Conservation (phyloP, 1,284 basidiomycete species). For the Trichosporon sp. region DNA sequence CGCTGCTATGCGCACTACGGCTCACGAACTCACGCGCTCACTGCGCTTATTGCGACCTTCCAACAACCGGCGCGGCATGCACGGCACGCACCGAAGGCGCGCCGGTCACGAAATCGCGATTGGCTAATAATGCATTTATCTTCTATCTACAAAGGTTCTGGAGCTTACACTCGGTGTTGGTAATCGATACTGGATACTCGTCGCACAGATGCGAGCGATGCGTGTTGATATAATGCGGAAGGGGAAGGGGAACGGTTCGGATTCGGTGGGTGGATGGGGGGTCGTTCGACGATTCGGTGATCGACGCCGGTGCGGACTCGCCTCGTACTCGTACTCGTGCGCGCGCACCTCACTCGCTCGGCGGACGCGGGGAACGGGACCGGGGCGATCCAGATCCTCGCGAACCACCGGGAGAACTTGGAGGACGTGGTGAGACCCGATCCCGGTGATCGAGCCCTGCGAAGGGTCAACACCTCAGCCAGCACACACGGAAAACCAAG, state of each 20-base stretch:
- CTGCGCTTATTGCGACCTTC: not conserved
- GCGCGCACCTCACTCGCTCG: not conserved
- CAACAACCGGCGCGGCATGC: not conserved
- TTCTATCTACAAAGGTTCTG: constrained; percentile 1
- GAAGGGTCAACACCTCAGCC: not conserved
- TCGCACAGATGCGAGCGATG: not conserved
- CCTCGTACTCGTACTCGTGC: not conserved
- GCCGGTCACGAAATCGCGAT: not conserved
- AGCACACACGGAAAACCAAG: not conserved
- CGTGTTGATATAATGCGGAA: not conserved
- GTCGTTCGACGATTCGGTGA: not conserved
- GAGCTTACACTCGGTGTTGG: not conserved
- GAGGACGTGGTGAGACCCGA: constrained; percentile 3
- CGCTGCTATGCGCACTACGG: too few relatives aligned
- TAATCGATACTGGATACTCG: not conserved
- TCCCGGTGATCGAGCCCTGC: constrained; percentile 5
- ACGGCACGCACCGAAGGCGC: not conserved
- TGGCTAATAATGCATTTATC: constrained; percentile 3
- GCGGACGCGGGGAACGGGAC: not conserved
- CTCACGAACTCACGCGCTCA: too few relatives aligned
- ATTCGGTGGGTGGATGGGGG: not conserved
- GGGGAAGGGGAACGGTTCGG: not conserved
- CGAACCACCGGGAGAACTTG: not conserved
- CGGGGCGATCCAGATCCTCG: not conserved
- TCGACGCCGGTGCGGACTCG: not conserved